Evolutionary conservation across 2,329 filamentous ascomycete genomes (phyloP), one percentile per base, ranked within the genome.

Genomic region (Coniella vitis): DNA sequence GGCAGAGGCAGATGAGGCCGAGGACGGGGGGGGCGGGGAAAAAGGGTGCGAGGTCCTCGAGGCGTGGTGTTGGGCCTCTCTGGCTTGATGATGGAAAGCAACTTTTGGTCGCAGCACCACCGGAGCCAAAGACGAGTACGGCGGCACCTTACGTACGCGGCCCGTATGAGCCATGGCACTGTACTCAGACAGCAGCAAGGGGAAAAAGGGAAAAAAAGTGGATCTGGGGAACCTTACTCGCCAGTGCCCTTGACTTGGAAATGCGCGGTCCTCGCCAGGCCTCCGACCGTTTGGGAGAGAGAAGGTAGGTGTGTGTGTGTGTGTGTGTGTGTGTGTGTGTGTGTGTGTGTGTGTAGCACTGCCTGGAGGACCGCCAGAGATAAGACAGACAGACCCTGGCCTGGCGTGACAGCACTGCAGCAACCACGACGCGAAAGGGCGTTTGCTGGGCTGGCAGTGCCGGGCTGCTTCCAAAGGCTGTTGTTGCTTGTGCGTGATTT

Each of bases 131-230:
- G 44, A 42, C 49, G 40, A 37, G 39, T 35, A 47, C 43, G 42
- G 48, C 25, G 42, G 48, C 25, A 50, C 51, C 47, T 53, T 53
- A 51, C 51, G 43, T 53, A 50, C 43, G 51, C 48, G 49, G 45
- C 38, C 35, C 44, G 37, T 38, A 22, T 25, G 20, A 45, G 20
- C 13, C 39, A 32, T 21, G 22, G 38, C 22, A 41, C 25, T 12
- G 38, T 13, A 22, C 20, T 14, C 21, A 22, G 32, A 42, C 38
- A 38, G 45, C 47, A 49, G 25, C 43, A 42, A 49, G 49, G 52
- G 47, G 49, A 47, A 46, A 49, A 52, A 49, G 42, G 49, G 38
- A 54, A 52, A 54, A 52, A 52, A 54, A 40, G 52, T 54, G 52
- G 52, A 45, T 22, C 38, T 38, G 52, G 52, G 49, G 43, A 49